Percentiles rank a stretch among this genome's conserved stretches.
phyloP scores from a whole-genome alignment of 2,329 filamentous ascomycete species.

The Cordyceps fumosorosea region DNA sequence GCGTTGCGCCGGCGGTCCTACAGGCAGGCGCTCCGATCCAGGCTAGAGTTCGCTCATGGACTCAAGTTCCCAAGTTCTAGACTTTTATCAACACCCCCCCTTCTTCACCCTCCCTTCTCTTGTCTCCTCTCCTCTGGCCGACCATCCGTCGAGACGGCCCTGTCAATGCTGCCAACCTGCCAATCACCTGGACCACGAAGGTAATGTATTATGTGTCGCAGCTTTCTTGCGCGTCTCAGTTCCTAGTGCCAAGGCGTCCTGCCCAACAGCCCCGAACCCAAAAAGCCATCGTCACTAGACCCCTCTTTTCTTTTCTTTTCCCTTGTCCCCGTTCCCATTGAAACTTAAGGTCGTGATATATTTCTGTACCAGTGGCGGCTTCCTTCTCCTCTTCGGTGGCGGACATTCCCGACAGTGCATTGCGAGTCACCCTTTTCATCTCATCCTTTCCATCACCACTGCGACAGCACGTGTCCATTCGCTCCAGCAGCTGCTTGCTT shows the following conservation, averaged over 20 bases:
- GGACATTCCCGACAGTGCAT: background rate
- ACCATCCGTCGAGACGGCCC: background rate
- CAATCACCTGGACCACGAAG: slow-evolving; percentile 6
- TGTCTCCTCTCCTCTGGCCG: background rate
- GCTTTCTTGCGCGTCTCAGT: background rate
- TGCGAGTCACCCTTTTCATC: background rate
- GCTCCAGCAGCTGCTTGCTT: background rate
- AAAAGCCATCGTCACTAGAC: slow-evolving; percentile 10
- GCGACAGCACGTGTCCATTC: background rate
- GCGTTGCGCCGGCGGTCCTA: background rate
- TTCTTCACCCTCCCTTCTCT: background rate
- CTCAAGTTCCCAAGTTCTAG: slow-evolving; percentile 13
- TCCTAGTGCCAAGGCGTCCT: slow-evolving; percentile 4
- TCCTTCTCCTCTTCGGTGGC: background rate
- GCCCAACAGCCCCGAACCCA: slow-evolving; percentile 12
- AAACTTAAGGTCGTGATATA: slow-evolving; percentile 5
- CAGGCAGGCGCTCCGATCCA: slow-evolving; percentile 8
- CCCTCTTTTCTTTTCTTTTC: background rate
- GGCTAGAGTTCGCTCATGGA: slow-evolving; percentile 10
- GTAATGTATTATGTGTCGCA: background rate
- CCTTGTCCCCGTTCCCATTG: background rate
- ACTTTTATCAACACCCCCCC: slow-evolving; percentile 8
- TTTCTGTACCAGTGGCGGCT: slow-evolving; percentile 3
- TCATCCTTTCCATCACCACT: background rate
- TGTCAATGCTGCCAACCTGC: background rate